A percentile compares a stretch with the other conserved stretches of the same genome.
phyloP scores from a whole-genome alignment of 2,329 filamentous ascomycete genomes.

The Pseudogymnoascus sp. region DNA sequence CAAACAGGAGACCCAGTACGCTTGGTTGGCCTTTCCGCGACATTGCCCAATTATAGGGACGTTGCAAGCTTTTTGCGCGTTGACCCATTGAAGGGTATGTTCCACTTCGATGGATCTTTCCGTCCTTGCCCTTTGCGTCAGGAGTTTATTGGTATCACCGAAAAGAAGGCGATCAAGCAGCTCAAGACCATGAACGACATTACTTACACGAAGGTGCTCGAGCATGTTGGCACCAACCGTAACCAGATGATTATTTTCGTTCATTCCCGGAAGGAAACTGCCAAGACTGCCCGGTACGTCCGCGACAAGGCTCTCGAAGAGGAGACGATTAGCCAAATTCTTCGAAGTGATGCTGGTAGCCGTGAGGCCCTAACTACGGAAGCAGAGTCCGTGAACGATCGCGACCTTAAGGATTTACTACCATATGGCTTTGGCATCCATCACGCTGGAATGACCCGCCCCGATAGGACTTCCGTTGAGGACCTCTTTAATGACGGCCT shows the following conservation, averaged over 20 bases:
- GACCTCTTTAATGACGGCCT: slow-evolving; percentile 87
- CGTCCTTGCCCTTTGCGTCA: slow-evolving; percentile 91
- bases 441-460: slow-evolving; percentile 92
- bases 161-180: slow-evolving; percentile 98
- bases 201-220: slow-evolving; percentile 93
- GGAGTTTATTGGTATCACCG: slow-evolving; percentile 94
- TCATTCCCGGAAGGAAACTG: slow-evolving; percentile 95
- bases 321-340: slow-evolving; percentile 93
- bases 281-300: slow-evolving; percentile 94
- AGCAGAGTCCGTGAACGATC: slow-evolving; percentile 72
- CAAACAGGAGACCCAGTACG: slow-evolving; percentile 91
- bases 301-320: slow-evolving; percentile 94
- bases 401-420: slow-evolving; percentile 85
- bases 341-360: slow-evolving; percentile 86
- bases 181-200: slow-evolving; percentile 99
- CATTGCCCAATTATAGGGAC: slow-evolving; percentile 91
- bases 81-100: slow-evolving; percentile 76
- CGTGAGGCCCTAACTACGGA: slow-evolving; percentile 84
- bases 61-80: slow-evolving; percentile 93
- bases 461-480: slow-evolving; percentile 92
- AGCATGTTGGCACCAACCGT: slow-evolving; percentile 85
- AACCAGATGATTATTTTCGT: slow-evolving; percentile 99
- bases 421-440: slow-evolving; percentile 98
- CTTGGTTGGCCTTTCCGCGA: slow-evolving; percentile 87
- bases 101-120: slow-evolving; percentile 94